Percentiles rank a stretch among this genome's conserved stretches.
Conservation (phyloP, 257 asterid genomes). For the Capsicum rhomboideum region DNA sequence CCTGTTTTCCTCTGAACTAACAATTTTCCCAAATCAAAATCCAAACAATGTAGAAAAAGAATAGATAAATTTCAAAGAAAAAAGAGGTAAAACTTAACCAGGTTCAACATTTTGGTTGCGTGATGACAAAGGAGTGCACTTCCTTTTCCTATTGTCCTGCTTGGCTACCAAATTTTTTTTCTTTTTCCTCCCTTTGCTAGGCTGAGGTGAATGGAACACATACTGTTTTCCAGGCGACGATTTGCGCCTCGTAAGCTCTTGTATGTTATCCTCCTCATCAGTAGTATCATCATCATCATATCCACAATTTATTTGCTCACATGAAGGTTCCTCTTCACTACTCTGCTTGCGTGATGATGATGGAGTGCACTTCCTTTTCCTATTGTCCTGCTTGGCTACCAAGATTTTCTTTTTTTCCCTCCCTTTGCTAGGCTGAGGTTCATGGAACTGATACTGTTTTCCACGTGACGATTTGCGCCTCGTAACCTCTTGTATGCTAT, state of each 20-base stretch:
- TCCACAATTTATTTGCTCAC: background rate
- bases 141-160: background rate
- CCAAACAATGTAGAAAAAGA: background rate
- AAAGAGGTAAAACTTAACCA: background rate
- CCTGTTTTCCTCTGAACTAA: background rate
- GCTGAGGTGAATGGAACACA: background rate
- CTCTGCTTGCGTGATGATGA: background rate
- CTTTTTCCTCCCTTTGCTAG: background rate
- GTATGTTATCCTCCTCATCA: background rate
- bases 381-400: background rate
- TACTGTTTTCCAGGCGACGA: background rate
- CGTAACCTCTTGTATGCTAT: background rate
- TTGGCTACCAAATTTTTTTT: background rate
- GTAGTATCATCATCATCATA: background rate
- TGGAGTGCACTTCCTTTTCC: background rate
- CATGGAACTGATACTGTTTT: background rate
- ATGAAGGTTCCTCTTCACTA: background rate
- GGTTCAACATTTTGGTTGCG: background rate
- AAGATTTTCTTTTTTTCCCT: background rate
- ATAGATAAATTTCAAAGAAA: background rate
- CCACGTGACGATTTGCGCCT: background rate
- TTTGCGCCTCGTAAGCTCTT: background rate
- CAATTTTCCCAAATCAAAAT: background rate
- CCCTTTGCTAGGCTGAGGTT: background rate
- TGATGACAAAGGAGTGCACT: background rate